A percentile compares a stretch with the other conserved stretches of the same genome.
Conservation (phyloP, 2,329 filamentous ascomycete species). For the Aureobasidium sp. region DNA sequence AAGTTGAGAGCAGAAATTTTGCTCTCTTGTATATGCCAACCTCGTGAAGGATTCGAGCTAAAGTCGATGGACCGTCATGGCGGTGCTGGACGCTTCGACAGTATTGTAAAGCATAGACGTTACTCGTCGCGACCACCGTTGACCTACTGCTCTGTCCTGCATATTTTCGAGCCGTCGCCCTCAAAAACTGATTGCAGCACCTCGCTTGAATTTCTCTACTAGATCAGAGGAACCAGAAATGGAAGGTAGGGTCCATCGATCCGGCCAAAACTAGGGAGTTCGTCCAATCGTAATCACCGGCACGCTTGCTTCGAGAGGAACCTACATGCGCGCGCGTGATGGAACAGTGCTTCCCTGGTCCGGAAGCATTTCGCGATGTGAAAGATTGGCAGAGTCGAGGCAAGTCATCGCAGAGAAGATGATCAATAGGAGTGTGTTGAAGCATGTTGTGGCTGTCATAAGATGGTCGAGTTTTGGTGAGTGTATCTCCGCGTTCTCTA, state of each 20-base stretch:
- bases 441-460: too few species aligned
- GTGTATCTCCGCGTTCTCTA: background rate
- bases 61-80: background rate
- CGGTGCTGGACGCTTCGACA: background rate
- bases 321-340: too few species aligned
- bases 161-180: background rate
- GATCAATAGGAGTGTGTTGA: too few species aligned
- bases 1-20: background rate
- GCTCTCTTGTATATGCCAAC: background rate
- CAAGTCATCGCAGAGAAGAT: too few species aligned
- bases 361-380: too few species aligned
- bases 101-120: background rate
- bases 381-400: too few species aligned
- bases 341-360: too few species aligned
- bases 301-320: too few species aligned
- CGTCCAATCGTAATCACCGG: background rate
- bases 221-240: background rate
- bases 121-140: background rate
- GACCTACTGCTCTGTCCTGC: background rate
- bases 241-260: background rate
- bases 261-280: background rate
- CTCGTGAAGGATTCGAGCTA: background rate
- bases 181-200: background rate
- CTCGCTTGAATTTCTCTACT: background rate
- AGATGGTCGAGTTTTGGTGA: background rate